A percentile compares a stretch with the other conserved stretches of the same genome.
These are phyloP conservation scores for Aureobasidium zeae DNA, from an alignment of 2,329 filamentous ascomycete genomes.

Conservation along the genomic window DNA sequence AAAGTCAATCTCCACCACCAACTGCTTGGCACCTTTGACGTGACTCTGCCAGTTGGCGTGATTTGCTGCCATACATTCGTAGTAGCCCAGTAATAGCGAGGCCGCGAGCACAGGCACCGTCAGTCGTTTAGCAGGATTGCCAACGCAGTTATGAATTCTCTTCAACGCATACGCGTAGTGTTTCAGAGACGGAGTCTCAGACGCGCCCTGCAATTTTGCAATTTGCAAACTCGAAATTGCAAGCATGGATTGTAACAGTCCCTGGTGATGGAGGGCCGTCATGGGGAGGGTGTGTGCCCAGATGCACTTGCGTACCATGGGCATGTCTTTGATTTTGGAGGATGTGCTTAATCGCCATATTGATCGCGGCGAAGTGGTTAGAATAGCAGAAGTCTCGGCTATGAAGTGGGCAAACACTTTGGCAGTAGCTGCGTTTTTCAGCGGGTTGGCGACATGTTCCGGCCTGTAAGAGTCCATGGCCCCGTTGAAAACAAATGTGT, in stretches of 20 bases:
- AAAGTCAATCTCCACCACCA: conserved; percentile 76
- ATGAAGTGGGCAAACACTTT: conserved; percentile 88
- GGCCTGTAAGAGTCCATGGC: conserved; percentile 38
- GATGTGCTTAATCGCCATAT: conserved; percentile 23
- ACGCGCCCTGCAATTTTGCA: conserved; percentile 65
- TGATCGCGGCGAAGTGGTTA: conserved; percentile 82
- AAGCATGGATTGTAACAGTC: conserved; percentile 80
- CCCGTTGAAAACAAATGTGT: conserved; percentile 39
- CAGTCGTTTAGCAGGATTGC: conserved; percentile 56
- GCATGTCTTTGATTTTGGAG: neutral
- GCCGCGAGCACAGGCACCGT: conserved; percentile 80
- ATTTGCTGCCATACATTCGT: conserved; percentile 89
- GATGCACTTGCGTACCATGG: conserved; percentile 35
- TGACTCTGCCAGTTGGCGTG: conserved; percentile 95
- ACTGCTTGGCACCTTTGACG: conserved; percentile 69
- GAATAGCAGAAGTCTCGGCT: conserved; percentile 72
- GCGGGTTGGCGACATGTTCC: conserved; percentile 48
- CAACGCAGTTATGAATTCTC: conserved; percentile 66
- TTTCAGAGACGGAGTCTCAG: conserved; percentile 71
- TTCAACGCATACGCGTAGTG: conserved; percentile 85
- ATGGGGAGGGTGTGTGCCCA: conserved; percentile 75
- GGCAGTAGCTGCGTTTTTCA: conserved; percentile 71
- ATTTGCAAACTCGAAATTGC: conserved; percentile 82
- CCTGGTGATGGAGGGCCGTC: conserved; percentile 74
- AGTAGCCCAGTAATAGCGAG: conserved; percentile 76